Conservation (phyloP, 106 monocot species). For the Iris macrosiphon region DNA sequence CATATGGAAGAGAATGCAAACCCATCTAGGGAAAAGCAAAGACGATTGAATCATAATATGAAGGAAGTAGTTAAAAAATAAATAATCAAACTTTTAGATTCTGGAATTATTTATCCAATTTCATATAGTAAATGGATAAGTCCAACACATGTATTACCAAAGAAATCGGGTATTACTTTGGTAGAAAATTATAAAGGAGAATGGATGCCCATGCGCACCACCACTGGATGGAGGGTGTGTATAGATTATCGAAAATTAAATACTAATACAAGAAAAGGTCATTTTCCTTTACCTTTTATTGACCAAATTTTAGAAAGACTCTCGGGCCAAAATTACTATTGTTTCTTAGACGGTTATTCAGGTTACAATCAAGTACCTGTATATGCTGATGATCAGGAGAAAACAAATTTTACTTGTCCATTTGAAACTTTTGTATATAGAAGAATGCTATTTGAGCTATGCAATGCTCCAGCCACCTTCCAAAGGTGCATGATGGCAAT, state of each 20-base stretch:
- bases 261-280: neutral
- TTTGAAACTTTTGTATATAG: slow-evolving; percentile 8
- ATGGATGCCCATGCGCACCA: neutral
- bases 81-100: slow-evolving; percentile 10
- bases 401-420: neutral
- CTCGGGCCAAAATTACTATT: neutral
- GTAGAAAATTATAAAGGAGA: neutral
- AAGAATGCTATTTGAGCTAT: slow-evolving; percentile 8
- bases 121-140: slow-evolving; percentile 8
- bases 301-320: slow-evolving; percentile 1
- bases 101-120: slow-evolving; percentile 13
- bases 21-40: neutral
- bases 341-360: neutral
- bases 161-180: slow-evolving; percentile 2
- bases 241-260: slow-evolving; percentile 12
- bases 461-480: neutral
- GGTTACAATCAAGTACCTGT: neutral
- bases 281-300: slow-evolving; percentile 8
- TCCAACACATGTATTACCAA: slow-evolving; percentile 6
- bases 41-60: neutral
- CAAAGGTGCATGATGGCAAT: neutral
- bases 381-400: neutral
- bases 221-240: slow-evolving; percentile 4
- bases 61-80: slow-evolving; percentile 9
- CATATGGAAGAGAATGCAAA: neutral